Base-by-base conservation (phyloP, 306 rosid genomes). In the Trifolium pratense region DNA sequence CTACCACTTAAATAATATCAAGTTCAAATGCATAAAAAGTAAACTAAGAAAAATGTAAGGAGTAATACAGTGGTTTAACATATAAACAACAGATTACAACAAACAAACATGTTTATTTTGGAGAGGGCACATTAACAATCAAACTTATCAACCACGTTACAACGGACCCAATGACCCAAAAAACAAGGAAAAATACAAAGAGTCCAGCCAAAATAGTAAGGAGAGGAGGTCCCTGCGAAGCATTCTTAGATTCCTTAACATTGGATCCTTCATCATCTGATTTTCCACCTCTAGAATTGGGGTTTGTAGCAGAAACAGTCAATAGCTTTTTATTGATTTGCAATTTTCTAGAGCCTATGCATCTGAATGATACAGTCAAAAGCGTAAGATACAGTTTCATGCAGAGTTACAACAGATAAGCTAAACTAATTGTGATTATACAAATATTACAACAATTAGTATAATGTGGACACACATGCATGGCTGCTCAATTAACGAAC, bases 181-280 rank as follows among this genome's bases (percentile, higher is more conserved):
- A 60, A 68, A 89, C 10, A 4, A 83, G 65, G 43, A 75, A 56
- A 37, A 89, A 60, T 6, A 89, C 86, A 6, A 81, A 36, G 17
- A 85, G 12, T 67, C 97, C 97, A 46, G 92, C 92, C 65, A 91
- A 66, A 82, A 91, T 87, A 55, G 97, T 91, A 70, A 86, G 92
- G 39, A 87, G 18, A 13, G 97, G 97, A 79, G 95, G 97, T 52
- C 97, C 91, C 70, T 81, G 70, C 6, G 78, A 53, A 75, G 68
- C 60, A 15, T 68, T 82, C 57, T 40, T 71, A 64, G 63, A 52
- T 75, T 79, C 77, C 52, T 61, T 70, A 14, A 55, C 74, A 74
- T 49, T 65, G 7, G 76, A 71, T 46, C 69, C 80, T 62, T 79
- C 80, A 14, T 78, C 67, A 9, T 57, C 39, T 15, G 85, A 72